Conservation (phyloP, 257 asterid species). For the Anisodus acutangulus region DNA sequence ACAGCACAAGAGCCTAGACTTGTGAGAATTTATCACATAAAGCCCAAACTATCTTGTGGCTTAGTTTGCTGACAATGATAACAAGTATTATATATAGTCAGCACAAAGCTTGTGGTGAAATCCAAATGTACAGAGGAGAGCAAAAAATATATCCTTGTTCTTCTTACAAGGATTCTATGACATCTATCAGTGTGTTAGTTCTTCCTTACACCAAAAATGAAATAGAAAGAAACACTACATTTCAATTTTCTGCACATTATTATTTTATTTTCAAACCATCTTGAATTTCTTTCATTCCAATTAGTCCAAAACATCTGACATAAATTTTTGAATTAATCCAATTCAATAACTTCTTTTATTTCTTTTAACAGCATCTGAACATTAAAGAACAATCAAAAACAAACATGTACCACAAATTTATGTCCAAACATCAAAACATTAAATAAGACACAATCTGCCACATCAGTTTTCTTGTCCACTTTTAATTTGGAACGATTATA, state of each 20-base stretch:
- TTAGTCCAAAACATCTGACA: neutral
- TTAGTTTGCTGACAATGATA: neutral
- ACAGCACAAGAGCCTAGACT: neutral
- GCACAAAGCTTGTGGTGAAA: too few relatives aligned
- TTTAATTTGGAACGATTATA: neutral
- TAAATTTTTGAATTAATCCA: neutral
- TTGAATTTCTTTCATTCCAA: neutral
- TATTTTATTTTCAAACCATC: neutral
- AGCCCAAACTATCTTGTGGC: neutral
- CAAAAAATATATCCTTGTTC: neutral
- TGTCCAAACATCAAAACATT: neutral
- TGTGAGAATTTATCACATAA: neutral
- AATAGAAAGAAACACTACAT: neutral
- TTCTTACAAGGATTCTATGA: neutral
- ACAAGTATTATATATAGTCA: too few relatives aligned
- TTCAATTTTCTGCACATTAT: neutral
- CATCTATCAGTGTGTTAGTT: neutral
- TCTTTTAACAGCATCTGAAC: neutral
- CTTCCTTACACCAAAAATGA: neutral
- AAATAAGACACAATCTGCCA: neutral
- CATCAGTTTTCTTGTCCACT: slow-evolving; percentile 7
- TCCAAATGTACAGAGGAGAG: neutral
- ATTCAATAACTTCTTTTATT: neutral
- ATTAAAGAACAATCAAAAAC: neutral
- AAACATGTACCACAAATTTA: slow-evolving; percentile 13